Base-by-base conservation (phyloP, 306 rosid genomes). In the Prosopis cineraria region DNA sequence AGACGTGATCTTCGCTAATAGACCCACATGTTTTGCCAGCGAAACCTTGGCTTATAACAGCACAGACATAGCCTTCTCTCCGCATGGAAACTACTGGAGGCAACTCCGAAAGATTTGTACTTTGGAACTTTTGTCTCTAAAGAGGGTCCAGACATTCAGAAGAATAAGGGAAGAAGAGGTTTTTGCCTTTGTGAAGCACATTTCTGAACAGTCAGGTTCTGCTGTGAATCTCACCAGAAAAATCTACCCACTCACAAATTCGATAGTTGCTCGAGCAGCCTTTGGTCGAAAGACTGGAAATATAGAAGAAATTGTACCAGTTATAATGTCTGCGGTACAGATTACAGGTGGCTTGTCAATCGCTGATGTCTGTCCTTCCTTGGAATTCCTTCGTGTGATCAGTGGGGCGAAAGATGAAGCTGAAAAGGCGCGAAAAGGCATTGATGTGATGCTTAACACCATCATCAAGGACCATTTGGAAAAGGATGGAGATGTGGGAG, bases 301-400 rank as follows among this genome's bases (percentile, higher is more conserved):
- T 19, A 56, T 58, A 9, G 44, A 40, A 40, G 14, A 40, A 10
- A 13, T 13, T 40, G 0, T 40, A 40, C 2, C 11, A 11, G 39
- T 17, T 36, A 6, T 75, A 0, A 36, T 62, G 34, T 33, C n/a
- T 3, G 25, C 22, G 24, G 4, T 63, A 24, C 12, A 10, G 25
- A 12, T 75, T 4, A 3, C 30, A 3, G 13, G 41, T n/a, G 79
- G 79, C 7, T 63, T 75, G 10, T 44, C 37, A 2, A 4, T 75
- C 47, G 33, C 36, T 20, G 79, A 74, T 30, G 22, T 74, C 30
- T 74, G 27, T 37, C 70, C 60, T 59, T 74, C 78, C 9, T 10
- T 74, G n/a, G 19, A 43, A 17, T 10, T 41, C 13, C 50, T 73
- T 40, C 11, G 6, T 6, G 0, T 7, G 45, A 2, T 40, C 9